phyloP scores from a whole-genome alignment of 805 yeast genomes.

The Candida rishiriensis region DNA sequence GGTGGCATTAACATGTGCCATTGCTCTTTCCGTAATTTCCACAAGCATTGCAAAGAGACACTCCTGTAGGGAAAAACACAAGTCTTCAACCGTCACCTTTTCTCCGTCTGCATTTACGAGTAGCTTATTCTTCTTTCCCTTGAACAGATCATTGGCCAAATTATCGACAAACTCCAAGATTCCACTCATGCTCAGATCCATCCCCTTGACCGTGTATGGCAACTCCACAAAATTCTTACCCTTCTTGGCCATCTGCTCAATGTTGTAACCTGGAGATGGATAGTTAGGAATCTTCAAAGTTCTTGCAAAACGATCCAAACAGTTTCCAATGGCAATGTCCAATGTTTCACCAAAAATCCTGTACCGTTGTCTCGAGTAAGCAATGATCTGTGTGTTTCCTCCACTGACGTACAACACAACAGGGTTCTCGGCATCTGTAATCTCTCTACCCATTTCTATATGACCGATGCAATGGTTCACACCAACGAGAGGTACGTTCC shows the following conservation, averaged over 20 bases:
- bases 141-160: conserved; percentile 68
- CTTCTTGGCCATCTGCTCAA: conserved; percentile 85
- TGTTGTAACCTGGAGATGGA: conserved; percentile 97
- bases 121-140: conserved; percentile 37
- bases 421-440: conserved; percentile 96
- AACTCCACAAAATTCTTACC: conserved; percentile 61
- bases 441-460: conserved; percentile 98
- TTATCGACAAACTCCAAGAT: conserved; percentile 81
- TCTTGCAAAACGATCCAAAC: conserved; percentile 93
- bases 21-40: conserved; percentile 95
- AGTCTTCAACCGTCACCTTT: conserved; percentile 71
- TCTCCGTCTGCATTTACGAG: conserved; percentile 42
- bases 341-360: conserved; percentile 99
- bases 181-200: conserved; percentile 97
- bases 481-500: conserved; percentile 84
- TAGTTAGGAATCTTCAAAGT: conserved; percentile 82
- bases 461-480: conserved; percentile 98
- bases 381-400: conserved; percentile 97
- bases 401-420: conserved; percentile 97
- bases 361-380: conserved; percentile 89
- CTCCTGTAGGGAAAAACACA: conserved; percentile 91
- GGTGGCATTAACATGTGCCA: conserved; percentile 90
- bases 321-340: conserved; percentile 96
- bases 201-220: conserved; percentile 97
- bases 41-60: conserved; percentile 93